Evolutionary conservation across 2,329 filamentous ascomycete species (phyloP), one percentile per base, ranked within the genome.

Genomic region (Orbilia blumenaviensis): DNA sequence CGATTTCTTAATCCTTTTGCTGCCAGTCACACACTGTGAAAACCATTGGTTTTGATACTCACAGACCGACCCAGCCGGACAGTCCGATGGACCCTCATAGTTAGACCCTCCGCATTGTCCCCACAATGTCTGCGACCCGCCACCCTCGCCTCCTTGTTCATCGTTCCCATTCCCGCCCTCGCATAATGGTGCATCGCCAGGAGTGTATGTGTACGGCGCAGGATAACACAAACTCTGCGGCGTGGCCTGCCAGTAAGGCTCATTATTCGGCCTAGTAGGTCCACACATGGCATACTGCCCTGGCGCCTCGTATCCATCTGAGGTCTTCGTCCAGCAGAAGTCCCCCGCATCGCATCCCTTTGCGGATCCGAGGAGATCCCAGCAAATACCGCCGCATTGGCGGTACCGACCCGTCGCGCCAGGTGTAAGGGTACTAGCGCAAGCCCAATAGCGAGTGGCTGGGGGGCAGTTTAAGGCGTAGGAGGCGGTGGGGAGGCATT

Each of bases 401-500:
- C 48, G 54, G 50, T 66, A 66, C 1, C 21, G 18, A 25, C 61
- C 69, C 7, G 69, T 44, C 10, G 60, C 38, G 16, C 66, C 58
- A 0, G 32, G 14, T 9, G 61, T 66, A 0, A 72, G 46, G n/a
- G 61, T 66, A 32, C 23, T 44, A n/a, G 69, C 50, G 38, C 69
- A 74, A 16, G 61, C 69, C 67, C 67, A 72, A 41, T 74, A 66
- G n/a, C 50, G 50, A 16, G 32, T 74, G 10, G 50, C 69, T 1
- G 69, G 60, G 3, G 62, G 69, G 32, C 61, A 74, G 10, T 23
- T 41, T 18, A 50, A 52, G 21, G 61, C 27, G 61, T 66, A 66
- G n/a, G 69, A 66, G 14, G 32, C 41, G n/a, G 69, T 74, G 14
- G 69, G 69, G 12, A 74, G 61, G 21, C 69, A 74, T 42, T 74